These are phyloP conservation scores for Trichocomaceae sp. DNA, from an alignment of 2,329 filamentous ascomycete genomes.

Conservation along the genomic window DNA sequence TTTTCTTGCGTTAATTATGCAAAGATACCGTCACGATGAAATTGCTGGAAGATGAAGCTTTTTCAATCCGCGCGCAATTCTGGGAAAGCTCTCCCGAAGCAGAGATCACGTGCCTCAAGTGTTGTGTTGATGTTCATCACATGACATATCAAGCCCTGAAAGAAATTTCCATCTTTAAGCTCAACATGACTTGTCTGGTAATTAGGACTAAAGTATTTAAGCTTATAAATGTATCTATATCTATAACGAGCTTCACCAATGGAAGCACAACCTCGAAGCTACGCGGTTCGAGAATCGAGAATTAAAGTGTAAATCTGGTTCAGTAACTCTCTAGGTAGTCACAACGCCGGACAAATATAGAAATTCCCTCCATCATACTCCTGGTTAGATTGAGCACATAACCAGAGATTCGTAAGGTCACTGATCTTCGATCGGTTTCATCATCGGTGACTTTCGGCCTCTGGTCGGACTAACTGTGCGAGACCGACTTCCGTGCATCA, in stretches of 20 bases:
- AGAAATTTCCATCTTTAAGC: background rate
- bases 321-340: no score
- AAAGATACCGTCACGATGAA: background rate
- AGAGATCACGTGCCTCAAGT: constrained; percentile 1
- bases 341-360: background rate
- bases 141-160: background rate
- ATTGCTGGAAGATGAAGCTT: background rate
- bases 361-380: background rate
- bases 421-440: constrained; percentile 31
- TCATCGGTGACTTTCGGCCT: constrained; percentile 30
- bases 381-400: background rate
- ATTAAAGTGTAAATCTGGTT: background rate
- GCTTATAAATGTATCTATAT: background rate
- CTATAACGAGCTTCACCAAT: background rate
- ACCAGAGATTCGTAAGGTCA: background rate
- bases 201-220: background rate
- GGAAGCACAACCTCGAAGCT: background rate
- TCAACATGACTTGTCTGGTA: background rate
- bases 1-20: background rate
- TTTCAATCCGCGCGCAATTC: background rate
- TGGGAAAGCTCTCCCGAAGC: constrained; percentile 3
- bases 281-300: no score
- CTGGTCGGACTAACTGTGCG: constrained; percentile 45
- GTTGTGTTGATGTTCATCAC: no score
- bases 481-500: constrained; percentile 40